A percentile compares a stretch with the other conserved stretches of the same genome.
These are phyloP conservation scores for Fomitopsis schrenkii DNA, from an alignment of 1,284 basidiomycete genomes.

Conservation along the genomic window DNA sequence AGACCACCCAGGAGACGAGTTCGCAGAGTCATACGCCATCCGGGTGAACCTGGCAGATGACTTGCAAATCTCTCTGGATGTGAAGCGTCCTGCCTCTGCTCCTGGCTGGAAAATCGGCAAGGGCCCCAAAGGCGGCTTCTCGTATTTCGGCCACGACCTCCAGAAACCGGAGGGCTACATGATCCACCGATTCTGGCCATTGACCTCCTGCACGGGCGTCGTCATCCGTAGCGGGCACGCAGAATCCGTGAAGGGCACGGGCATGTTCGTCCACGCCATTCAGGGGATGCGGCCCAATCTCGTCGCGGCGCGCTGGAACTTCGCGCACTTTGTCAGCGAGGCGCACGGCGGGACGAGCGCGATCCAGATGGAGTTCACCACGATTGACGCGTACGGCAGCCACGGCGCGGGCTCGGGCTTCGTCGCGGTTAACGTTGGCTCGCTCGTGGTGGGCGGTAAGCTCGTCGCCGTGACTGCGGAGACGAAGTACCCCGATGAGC, in stretches of 20 bases:
- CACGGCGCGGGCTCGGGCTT: conserved; percentile 75
- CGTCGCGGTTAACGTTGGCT: conserved; percentile 82
- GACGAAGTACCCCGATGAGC: conserved; percentile 64
- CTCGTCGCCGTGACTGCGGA: conserved; percentile 70
- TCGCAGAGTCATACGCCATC: conserved; percentile 77
- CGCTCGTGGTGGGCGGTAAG: conserved; percentile 76
- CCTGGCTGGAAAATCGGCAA: conserved; percentile 92
- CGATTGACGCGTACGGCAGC: conserved; percentile 71
- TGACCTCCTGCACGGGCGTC: conserved; percentile 62
- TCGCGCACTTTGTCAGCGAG: conserved; percentile 82
- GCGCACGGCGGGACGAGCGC: conserved; percentile 77
- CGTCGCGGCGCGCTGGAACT: conserved; percentile 95
- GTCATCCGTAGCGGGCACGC: conserved; percentile 73
- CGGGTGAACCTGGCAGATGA: conserved; percentile 78
- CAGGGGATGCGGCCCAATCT: conserved; percentile 98
- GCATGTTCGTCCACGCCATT: conserved; percentile 94
- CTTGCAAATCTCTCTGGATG: conserved; percentile 77
- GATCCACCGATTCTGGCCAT: conserved; percentile 91
- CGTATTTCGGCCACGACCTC: conserved; percentile 81
- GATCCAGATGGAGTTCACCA: conserved; percentile 96
- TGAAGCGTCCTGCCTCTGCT: conserved; percentile 64
- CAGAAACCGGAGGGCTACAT: conserved; percentile 85
- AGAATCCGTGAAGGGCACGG: conserved; percentile 67
- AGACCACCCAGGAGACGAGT: conserved; percentile 57
- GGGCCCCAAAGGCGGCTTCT: conserved; percentile 85